These are phyloP conservation scores for Plasmodium adleri DNA, from an alignment of 169 alveolate species.

Conservation along the genomic window DNA sequence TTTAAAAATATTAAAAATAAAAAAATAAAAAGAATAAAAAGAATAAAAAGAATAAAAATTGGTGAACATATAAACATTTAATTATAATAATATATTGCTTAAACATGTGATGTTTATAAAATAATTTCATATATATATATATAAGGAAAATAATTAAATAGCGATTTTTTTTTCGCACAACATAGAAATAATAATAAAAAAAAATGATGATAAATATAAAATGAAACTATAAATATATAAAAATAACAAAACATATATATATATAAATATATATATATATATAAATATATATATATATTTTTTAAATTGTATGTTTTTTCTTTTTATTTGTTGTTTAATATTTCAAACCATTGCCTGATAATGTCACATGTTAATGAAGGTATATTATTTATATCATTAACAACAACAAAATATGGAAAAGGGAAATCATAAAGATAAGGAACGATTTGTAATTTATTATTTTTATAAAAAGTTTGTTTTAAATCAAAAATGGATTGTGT, in stretches of 20 bases:
- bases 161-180: too few relatives aligned
- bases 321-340: constrained; percentile 36
- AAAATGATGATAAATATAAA: not conserved
- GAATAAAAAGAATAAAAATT: too few relatives aligned
- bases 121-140: not conserved
- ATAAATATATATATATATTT: not conserved
- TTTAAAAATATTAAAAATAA: too few relatives aligned
- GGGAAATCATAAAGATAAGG: constrained; percentile 97
- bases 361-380: constrained; percentile 89
- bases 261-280: constrained; percentile 2
- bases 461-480: constrained; percentile 87
- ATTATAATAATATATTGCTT: too few relatives aligned
- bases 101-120: too few relatives aligned
- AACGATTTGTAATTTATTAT: constrained; percentile 90
- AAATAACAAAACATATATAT: not conserved
- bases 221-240: too few relatives aligned
- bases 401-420: constrained; percentile 95
- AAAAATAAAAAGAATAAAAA: too few relatives aligned
- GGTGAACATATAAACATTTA: too few relatives aligned
- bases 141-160: too few relatives aligned
- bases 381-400: constrained; percentile 89
- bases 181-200: too few relatives aligned
- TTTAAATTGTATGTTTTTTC: not conserved
- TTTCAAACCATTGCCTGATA: constrained; percentile 86
- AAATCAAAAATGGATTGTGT: constrained; percentile 88